These are phyloP conservation scores for Chaetomiaceae sp. DNA, from an alignment of 2,329 filamentous ascomycete species.

Conservation along the genomic window DNA sequence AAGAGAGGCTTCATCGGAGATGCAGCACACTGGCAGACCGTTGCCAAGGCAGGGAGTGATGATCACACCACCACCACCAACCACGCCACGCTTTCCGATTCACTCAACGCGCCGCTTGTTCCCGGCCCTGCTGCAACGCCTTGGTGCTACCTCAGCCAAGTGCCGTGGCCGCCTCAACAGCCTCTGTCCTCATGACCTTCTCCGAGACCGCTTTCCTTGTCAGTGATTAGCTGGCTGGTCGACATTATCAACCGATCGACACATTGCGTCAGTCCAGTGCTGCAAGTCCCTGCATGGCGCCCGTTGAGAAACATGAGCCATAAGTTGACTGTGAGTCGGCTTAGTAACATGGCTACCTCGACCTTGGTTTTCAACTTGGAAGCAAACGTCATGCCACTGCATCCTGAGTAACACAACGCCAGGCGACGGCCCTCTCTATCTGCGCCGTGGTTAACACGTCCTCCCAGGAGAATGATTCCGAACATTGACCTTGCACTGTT, in stretches of 20 bases:
- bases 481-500: too few relatives aligned
- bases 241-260: conserved; percentile 4
- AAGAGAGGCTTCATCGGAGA: too few relatives aligned
- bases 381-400: too few relatives aligned
- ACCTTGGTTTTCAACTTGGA: too few relatives aligned
- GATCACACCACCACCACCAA: conserved; percentile 16
- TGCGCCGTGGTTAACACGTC: too few relatives aligned
- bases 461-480: too few relatives aligned
- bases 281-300: conserved; percentile 4
- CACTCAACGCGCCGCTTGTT: conserved; percentile 10
- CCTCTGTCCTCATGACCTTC: conserved; percentile 16
- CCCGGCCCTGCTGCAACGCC: conserved; percentile 11
- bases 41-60: not conserved
- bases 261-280: not conserved
- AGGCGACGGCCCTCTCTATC: too few relatives aligned
- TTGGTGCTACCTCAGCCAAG: conserved; percentile 8
- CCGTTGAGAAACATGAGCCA: too few relatives aligned
- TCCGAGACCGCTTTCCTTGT: not conserved
- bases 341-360: too few relatives aligned
- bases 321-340: too few relatives aligned
- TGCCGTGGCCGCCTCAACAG: conserved; percentile 8
- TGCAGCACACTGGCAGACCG: not conserved
- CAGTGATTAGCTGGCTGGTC: not conserved
- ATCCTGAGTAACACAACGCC: too few relatives aligned
- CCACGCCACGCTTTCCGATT: too few relatives aligned